Evolutionary conservation across 1,284 basidiomycete species (phyloP), one percentile per base, ranked within the genome.

Genomic region (Meira miltonrushii): DNA sequence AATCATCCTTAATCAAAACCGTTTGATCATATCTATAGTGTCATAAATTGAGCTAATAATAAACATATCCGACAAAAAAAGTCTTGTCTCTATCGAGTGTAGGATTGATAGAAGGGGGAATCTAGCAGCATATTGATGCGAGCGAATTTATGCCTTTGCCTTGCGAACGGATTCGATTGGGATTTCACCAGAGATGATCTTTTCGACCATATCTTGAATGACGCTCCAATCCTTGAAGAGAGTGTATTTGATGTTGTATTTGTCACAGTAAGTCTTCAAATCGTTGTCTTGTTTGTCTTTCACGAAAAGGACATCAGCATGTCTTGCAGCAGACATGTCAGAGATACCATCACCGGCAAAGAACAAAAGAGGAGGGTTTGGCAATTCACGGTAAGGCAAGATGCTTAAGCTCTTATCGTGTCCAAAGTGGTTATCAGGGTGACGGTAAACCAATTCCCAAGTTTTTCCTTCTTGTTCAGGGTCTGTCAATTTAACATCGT

Each of bases 231-330:
- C 70, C 54, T 68, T 66, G 69, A 77, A 77, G 51, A 77, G 62
- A 61, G 71, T 71, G 70, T 70, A 66, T 41, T 65, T 62, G 62
- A 75, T 75, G 48, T 69, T 65, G 65, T 77, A 60, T 52, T 67
- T 71, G 54, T 62, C 39, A 66, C 72, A 74, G 67, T 77, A 77
- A 9, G 63, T 69, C 47, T 71, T 73, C 13, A 77, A 64, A 49
- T 77, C 40, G 62, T 77, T 77, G 66, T 77, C 75, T 65, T 75
- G 39, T 70, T 74, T 74, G 62, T 77, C 72, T 68, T 77, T 77
- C 50, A 77, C 75, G 41, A 76, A 77, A 47, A 77, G 67, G 2
- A 76, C 71, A 48, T 77, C 75, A 37, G 75, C 75, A 65, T 77
- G 75, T n/a, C 71, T 66, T 1, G 75, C 75, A 12, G 75, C 75